Conservation (phyloP, 495 filamentous ascomycete species). For the Penicillium canescens region DNA sequence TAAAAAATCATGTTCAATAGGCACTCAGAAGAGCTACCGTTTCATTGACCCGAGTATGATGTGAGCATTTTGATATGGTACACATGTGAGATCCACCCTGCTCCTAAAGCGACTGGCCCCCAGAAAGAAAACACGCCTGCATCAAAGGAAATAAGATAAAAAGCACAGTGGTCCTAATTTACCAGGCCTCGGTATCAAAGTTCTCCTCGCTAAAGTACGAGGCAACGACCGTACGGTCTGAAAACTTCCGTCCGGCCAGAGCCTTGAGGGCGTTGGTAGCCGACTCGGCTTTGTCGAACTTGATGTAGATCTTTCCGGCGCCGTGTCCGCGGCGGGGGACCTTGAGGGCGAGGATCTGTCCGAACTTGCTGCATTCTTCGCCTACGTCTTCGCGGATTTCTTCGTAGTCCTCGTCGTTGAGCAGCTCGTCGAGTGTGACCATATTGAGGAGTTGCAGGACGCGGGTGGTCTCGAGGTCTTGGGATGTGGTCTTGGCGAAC, state of each 20-base stretch:
- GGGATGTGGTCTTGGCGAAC: conserved; percentile 89
- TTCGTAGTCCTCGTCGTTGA: conserved; percentile 92
- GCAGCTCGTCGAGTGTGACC: conserved; percentile 93
- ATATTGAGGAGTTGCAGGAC: conserved; percentile 95
- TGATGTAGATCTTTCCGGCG: conserved; percentile 97
- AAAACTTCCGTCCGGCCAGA: conserved; percentile 91
- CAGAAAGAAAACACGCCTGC: conserved; percentile 13
- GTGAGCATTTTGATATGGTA: conserved; percentile 10
- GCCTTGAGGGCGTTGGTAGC: conserved; percentile 83
- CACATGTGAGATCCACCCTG: conserved; percentile 8
- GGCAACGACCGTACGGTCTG: conserved; percentile 91
- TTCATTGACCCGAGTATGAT: conserved; percentile 1
- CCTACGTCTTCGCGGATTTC: conserved; percentile 93
- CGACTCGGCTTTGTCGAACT: conserved; percentile 76
- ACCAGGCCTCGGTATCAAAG: conserved; percentile 32
- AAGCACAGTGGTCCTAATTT: not conserved
- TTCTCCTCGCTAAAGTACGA: conserved; percentile 82
- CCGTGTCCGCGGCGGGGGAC: conserved; percentile 84
- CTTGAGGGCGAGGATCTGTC: conserved; percentile 80
- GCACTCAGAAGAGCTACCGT: not conserved
- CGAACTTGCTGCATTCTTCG: conserved; percentile 91
- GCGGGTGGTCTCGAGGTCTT: conserved; percentile 70
- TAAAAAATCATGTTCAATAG: not conserved
- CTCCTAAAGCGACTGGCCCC: conserved; percentile 8
- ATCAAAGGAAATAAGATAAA: conserved; percentile 10